phyloP scores from a whole-genome alignment of 768 basidiomycete species.

The Neoboletus subvelutipes region DNA sequence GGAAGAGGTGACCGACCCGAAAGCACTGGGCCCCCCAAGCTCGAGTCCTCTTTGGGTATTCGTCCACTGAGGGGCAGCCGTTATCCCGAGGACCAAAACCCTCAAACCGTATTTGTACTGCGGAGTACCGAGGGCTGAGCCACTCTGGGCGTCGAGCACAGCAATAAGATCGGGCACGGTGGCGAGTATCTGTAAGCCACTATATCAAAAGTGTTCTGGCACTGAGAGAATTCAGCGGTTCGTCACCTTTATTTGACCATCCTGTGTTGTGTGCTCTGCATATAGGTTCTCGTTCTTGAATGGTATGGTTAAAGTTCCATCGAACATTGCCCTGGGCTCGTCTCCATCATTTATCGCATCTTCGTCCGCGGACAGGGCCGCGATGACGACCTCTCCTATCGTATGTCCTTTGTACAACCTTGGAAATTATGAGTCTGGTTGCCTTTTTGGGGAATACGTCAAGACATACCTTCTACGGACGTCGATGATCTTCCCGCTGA shows the following conservation, averaged over 20 bases:
- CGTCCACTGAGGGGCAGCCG: constrained; percentile 57
- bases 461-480: constrained; percentile 38
- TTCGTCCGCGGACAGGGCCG: constrained; percentile 27
- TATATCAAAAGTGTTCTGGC: background rate
- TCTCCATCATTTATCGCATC: constrained; percentile 28
- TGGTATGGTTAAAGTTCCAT: constrained; percentile 45
- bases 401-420: constrained; percentile 40
- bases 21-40: constrained; percentile 52
- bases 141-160: constrained; percentile 61
- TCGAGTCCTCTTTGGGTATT: constrained; percentile 47
- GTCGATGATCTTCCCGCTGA: constrained; percentile 60
- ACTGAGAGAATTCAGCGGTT: background rate
- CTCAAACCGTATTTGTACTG: constrained; percentile 60
- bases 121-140: constrained; percentile 60
- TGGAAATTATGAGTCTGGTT: background rate
- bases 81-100: constrained; percentile 50
- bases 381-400: constrained; percentile 38
- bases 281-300: constrained; percentile 66
- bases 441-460: background rate
- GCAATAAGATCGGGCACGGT: constrained; percentile 67
- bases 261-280: constrained; percentile 40
- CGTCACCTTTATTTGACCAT: constrained; percentile 26
- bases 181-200: constrained; percentile 41
- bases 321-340: constrained; percentile 20
- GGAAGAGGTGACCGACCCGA: constrained; percentile 40